These are phyloP conservation scores for Talaromyces sp. DNA, from an alignment of 2,329 filamentous ascomycete species.

Conservation along the genomic window DNA sequence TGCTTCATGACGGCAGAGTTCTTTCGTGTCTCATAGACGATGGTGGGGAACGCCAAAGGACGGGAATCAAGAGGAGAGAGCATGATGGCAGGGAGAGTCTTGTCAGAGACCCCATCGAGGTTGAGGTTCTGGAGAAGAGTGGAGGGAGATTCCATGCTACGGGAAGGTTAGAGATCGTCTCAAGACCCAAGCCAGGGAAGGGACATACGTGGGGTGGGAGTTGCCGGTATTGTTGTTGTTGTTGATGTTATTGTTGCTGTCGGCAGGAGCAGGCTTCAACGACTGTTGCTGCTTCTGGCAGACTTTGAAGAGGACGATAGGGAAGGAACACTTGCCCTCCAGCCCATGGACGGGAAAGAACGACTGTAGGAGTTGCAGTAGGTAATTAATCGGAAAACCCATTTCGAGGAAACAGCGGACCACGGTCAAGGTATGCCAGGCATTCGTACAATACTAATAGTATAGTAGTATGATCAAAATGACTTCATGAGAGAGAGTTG, in stretches of 20 bases:
- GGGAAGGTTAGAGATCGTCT: neutral
- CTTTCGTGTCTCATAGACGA: slow-evolving; percentile 53
- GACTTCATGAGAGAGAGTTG: neutral
- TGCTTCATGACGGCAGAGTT: slow-evolving; percentile 50
- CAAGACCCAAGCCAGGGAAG: slow-evolving; percentile 38
- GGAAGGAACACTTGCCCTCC: slow-evolving; percentile 12
- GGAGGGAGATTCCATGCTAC: slow-evolving; percentile 63
- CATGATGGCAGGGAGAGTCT: slow-evolving; percentile 78
- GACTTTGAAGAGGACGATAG: slow-evolving; percentile 11
- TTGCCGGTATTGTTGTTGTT: slow-evolving; percentile 48
- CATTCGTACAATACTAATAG: neutral
- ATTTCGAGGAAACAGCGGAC: slow-evolving; percentile 3
- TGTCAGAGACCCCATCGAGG: slow-evolving; percentile 69
- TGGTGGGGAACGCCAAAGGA: slow-evolving; percentile 68
- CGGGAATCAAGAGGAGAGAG: slow-evolving; percentile 72
- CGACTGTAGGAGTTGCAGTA: slow-evolving; percentile 10
- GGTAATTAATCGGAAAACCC: slow-evolving; percentile 12
- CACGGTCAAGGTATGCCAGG: neutral
- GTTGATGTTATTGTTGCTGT: neutral
- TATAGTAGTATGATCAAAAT: neutral
- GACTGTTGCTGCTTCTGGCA: slow-evolving; percentile 2
- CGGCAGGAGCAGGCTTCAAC: neutral
- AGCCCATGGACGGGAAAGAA: slow-evolving; percentile 7
- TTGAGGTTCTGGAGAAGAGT: slow-evolving; percentile 62
- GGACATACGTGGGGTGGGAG: slow-evolving; percentile 57